Conservation (phyloP, 106 monocot species). For the Dendrobium catenatum region DNA sequence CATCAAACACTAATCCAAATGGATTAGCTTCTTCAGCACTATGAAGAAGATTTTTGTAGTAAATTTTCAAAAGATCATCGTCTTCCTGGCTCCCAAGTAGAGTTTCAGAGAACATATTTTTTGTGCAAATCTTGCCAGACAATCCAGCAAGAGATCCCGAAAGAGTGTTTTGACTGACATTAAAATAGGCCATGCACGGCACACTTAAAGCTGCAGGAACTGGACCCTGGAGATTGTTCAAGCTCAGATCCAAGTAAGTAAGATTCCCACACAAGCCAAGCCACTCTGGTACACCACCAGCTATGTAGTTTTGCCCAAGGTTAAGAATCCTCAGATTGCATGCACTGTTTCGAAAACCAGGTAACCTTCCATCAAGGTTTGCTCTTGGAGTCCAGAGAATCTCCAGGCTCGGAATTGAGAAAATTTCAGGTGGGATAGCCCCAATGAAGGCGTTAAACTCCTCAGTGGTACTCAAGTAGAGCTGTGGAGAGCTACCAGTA, state of each 20-base stretch:
- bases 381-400: slow-evolving; percentile 63
- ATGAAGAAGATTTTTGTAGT: slow-evolving; percentile 21
- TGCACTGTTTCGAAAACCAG: slow-evolving; percentile 5
- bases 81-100: neutral
- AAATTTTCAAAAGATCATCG: slow-evolving; percentile 13
- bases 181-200: slow-evolving; percentile 39
- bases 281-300: slow-evolving; percentile 29
- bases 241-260: slow-evolving; percentile 50
- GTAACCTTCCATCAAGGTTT: slow-evolving; percentile 42
- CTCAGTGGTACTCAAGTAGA: neutral
- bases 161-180: slow-evolving; percentile 41
- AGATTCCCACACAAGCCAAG: slow-evolving; percentile 33
- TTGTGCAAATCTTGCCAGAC: neutral
- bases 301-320: slow-evolving; percentile 53
- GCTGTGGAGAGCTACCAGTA: neutral
- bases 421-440: slow-evolving; percentile 23
- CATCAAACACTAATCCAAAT: slow-evolving; percentile 12
- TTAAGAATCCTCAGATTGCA: slow-evolving; percentile 46
- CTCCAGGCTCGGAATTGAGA: slow-evolving; percentile 30
- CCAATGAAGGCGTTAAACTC: slow-evolving; percentile 64
- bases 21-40: slow-evolving; percentile 10
- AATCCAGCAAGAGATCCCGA: slow-evolving; percentile 24
- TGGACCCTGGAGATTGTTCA: slow-evolving; percentile 33
- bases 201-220: slow-evolving; percentile 22
- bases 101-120: neutral